Evolutionary conservation across 352 stramenopile genomes (phyloP).

Genomic region (Sclerospora graminicola): DNA sequence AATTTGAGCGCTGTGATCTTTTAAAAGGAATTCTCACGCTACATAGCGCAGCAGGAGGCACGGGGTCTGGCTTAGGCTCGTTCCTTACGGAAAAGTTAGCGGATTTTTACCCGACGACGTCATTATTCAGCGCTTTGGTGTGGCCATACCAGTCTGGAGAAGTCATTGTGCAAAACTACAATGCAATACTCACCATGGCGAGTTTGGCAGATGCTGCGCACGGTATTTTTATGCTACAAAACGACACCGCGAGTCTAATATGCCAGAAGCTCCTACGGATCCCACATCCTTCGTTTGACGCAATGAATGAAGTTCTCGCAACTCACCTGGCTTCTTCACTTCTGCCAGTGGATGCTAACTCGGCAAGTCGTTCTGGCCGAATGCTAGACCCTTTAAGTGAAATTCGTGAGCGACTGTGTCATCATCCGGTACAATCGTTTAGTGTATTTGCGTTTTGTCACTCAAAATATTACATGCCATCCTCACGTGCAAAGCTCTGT

Average conservation of each 20-base stretch:
- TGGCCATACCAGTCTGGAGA: conserved; percentile 80
- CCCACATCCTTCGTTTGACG: conserved; percentile 41
- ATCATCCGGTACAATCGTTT: conserved; percentile 32
- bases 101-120: conserved; percentile 45
- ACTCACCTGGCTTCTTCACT: conserved; percentile 50
- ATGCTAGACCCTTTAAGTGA: conserved; percentile 20
- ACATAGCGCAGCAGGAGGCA: conserved; percentile 82
- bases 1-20: conserved; percentile 42
- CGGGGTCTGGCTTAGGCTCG: conserved; percentile 78
- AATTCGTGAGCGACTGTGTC: conserved; percentile 43
- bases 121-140: conserved; percentile 64
- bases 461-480: background rate
- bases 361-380: background rate
- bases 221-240: conserved; percentile 63
- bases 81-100: conserved; percentile 65
- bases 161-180: conserved; percentile 85
- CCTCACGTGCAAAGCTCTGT: background rate
- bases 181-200: conserved; percentile 81
- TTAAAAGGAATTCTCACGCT: conserved; percentile 35
- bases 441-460: background rate
- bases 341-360: conserved; percentile 17
- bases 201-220: conserved; percentile 47
- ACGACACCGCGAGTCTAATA: conserved; percentile 46
- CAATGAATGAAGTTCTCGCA: conserved; percentile 21
- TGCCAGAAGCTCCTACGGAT: conserved; percentile 50